Evolutionary conservation across 1,139 yeast genomes (phyloP), one percentile per base, ranked within the genome.

Genomic region (Sugiyamaella sp.): DNA sequence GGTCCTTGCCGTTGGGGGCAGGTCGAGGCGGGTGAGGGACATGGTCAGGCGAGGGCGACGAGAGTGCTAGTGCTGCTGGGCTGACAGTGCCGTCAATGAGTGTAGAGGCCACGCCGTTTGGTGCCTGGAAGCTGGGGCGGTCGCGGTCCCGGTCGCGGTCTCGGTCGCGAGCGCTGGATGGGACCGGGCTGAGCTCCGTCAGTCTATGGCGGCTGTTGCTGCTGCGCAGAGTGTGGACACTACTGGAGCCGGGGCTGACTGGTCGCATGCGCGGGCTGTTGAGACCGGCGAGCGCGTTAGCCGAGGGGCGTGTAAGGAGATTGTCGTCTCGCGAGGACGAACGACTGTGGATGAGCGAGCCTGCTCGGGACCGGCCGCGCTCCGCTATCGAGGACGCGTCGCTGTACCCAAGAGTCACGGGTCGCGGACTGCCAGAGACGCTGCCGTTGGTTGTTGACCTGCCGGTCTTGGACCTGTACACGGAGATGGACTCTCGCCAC

Each of bases 401-500:
- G 27, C 46, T 25, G 33, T 43, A 49, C 39, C 35, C 46, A 16
- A 46, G 22, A 12, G 50, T 24, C 17, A 43, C 32, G 14, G 51
- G 49, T 5, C 52, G 54, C 20, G 55, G 57, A 25, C 27, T 46
- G 32, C 46, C 57, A 10, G 60, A 57, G n/a, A 55, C 52, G 4
- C 57, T 29, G 20, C 63, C 52, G 19, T 51, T 49, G 16, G 61
- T 50, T 16, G 51, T 50, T 6, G 55, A 43, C 24, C 54, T 22
- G 3, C 49, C 43, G 1, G 63, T 60, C 25, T 58, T 16, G 3
- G 62, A 49, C 21, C 63, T 40, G 42, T 53, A 50, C 12, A 55
- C 20, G 12, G 60, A 58, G n/a, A 58, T 44, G 2, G 62, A 57
- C 6, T 60, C 62, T 20, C 60, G 38, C 62, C 63, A 59, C 20